These are phyloP conservation scores for Terfezia boudieri DNA, from an alignment of 495 filamentous ascomycete species.

Conservation along the genomic window DNA sequence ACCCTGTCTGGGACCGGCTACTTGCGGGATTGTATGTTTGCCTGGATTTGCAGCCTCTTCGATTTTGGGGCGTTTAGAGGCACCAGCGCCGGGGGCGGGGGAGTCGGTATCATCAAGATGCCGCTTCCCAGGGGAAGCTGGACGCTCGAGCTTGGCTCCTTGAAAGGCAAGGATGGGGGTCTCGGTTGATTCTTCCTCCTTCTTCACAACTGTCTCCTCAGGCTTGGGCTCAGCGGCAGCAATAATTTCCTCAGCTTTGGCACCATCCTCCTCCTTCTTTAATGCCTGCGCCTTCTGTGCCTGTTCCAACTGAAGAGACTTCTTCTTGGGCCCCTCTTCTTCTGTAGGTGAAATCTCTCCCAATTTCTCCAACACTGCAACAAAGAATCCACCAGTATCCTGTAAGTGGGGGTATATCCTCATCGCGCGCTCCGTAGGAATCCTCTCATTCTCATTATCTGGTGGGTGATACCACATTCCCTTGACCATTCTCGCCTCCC, in stretches of 20 bases:
- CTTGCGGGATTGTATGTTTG: background rate
- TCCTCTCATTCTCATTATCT: constrained; percentile 26
- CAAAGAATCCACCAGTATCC: constrained; percentile 94
- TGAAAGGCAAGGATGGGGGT: constrained; percentile 13
- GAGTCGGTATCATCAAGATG: constrained; percentile 16
- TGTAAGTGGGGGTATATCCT: constrained; percentile 85
- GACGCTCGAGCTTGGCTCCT: constrained; percentile 21
- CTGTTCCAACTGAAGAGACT: constrained; percentile 11
- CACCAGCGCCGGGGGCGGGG: constrained; percentile 19
- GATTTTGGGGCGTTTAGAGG: constrained; percentile 4
- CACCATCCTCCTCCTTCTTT: constrained; percentile 4
- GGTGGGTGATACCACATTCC: constrained; percentile 59
- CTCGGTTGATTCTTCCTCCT: constrained; percentile 16
- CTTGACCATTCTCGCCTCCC: constrained; percentile 41
- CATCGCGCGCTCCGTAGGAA: constrained; percentile 80
- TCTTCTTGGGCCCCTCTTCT: constrained; percentile 44
- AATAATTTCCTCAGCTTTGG: constrained; percentile 22
- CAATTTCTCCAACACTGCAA: constrained; percentile 78
- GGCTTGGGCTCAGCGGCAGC: constrained; percentile 10
- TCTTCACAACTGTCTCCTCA: constrained; percentile 21
- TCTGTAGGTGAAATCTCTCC: constrained; percentile 58
- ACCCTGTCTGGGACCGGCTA: constrained; percentile 7
- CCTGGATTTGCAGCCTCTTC: background rate
- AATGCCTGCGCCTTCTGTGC: constrained; percentile 7
- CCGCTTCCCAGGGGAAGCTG: constrained; percentile 21